Conservation (phyloP, 139 green algal genomes). For the Picochlorum sp. region DNA sequence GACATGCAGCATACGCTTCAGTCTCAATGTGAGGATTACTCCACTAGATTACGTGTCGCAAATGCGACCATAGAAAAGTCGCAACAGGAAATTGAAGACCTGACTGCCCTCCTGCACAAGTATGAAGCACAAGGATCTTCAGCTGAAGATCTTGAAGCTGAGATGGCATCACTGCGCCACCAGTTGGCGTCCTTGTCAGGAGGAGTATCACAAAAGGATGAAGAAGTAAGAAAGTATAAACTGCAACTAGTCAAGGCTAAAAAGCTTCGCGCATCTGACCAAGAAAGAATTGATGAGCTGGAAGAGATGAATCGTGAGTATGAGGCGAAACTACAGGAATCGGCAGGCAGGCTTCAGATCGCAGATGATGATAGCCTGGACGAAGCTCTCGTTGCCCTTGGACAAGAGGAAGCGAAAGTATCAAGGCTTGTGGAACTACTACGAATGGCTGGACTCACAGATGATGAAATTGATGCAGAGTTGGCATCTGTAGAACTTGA, state of each 20-base stretch:
- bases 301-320: slow-evolving; percentile 8
- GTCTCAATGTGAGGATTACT: background rate
- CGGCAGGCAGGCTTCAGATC: background rate
- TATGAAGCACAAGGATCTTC: background rate
- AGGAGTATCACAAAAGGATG: slow-evolving; percentile 4
- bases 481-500: background rate
- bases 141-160: background rate
- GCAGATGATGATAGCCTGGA: background rate
- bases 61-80: slow-evolving; percentile 1
- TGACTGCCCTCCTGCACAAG: background rate
- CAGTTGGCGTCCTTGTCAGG: background rate
- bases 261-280: slow-evolving; percentile 2
- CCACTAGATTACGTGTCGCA: background rate
- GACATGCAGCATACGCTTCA: background rate
- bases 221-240: slow-evolving; percentile 15
- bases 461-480: slow-evolving; percentile 1
- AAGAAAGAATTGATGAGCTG: slow-evolving; percentile 12
- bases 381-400: slow-evolving; percentile 7
- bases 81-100: background rate
- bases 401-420: slow-evolving; percentile 7
- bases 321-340: background rate
- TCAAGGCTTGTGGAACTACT: background rate
- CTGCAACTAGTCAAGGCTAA: slow-evolving; percentile 14
- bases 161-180: background rate
- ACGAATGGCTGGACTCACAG: background rate